Percentiles rank a stretch among this genome's conserved stretches.
These are phyloP conservation scores for Metarhizium anisopliae DNA, from an alignment of 2,329 filamentous ascomycete genomes.

Conservation along the genomic window DNA sequence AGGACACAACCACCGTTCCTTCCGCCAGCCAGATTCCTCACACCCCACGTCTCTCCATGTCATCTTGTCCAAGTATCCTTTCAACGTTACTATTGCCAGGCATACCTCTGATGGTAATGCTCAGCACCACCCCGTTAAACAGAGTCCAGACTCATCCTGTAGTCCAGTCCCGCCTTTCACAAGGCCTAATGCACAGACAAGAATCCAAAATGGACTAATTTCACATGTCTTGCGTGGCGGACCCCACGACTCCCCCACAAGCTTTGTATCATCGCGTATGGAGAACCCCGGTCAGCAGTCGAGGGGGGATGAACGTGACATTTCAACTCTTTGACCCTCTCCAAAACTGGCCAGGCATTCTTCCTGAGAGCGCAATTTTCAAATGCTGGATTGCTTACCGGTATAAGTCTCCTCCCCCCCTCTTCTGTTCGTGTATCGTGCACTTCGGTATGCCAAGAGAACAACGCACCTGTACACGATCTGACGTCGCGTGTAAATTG, in stretches of 20 bases:
- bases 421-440: background rate
- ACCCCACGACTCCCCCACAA: background rate
- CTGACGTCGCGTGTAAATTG: background rate
- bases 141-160: no score
- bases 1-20: background rate
- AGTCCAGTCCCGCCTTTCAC: no score
- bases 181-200: background rate
- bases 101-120: background rate
- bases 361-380: no score
- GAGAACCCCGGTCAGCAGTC: background rate
- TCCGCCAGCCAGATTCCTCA: background rate
- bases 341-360: no score
- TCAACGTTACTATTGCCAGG: background rate
- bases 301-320: background rate
- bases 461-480: background rate
- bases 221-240: background rate
- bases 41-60: no score
- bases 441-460: background rate
- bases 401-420: background rate
- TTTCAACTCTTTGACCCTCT: background rate
- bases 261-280: background rate
- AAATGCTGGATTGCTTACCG: no score
- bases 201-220: background rate
- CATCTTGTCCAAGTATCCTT: no score
- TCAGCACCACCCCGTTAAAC: no score